Evolutionary conservation across 352 stramenopile genomes (phyloP), one percentile per base, ranked within the genome.

Genomic region (Phytophthora europaea): DNA sequence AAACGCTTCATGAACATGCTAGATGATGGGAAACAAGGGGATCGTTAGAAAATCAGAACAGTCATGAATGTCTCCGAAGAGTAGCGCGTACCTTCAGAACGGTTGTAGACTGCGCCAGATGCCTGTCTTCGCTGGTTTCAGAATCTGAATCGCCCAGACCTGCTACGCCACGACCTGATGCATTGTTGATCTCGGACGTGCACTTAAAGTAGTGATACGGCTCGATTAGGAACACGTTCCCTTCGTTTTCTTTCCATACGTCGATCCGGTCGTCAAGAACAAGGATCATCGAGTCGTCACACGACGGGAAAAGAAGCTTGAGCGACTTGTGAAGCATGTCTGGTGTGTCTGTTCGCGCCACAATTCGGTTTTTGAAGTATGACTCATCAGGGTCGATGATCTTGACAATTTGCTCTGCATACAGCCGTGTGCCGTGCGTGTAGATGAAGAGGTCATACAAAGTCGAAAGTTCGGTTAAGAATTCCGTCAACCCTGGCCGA

Each of bases 371-470:
- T 63, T 91, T 89, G 72, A 98, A 98, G 62, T 94, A 89, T 13
- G 66, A 82, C 67, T 84, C 82, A 16, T 92, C 75, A 6, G 90
- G 89, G 57, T 98, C 92, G 53, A 99, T 96, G 65, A 99, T 94
- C 38, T 96, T 89, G 26, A 94, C 91, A 65, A 99, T 97, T 67
- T 97, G 82, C 75, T 99, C 94, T 1, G 97, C 97, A 80, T 99
- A 99, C 47, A 94, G 74, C 20, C 95, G 83, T 22, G 95, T 99
- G 60, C 96, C 97, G 45, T 98, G 95, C 23, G 97, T 99, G 84
- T 99, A 99, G 33, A 99, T 97, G 45, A 96, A 97, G 20, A 99
- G 61, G 78, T 99, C 94, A 77, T 98, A 99, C 8, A 87, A 82
- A 3, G 65, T 70, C 54, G 87, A 87, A 18, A 98, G 83, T 36